Evolutionary conservation across 2,329 filamentous ascomycete genomes (phyloP), one percentile per base, ranked within the genome.

Genomic region (Diaporthe australafricana): DNA sequence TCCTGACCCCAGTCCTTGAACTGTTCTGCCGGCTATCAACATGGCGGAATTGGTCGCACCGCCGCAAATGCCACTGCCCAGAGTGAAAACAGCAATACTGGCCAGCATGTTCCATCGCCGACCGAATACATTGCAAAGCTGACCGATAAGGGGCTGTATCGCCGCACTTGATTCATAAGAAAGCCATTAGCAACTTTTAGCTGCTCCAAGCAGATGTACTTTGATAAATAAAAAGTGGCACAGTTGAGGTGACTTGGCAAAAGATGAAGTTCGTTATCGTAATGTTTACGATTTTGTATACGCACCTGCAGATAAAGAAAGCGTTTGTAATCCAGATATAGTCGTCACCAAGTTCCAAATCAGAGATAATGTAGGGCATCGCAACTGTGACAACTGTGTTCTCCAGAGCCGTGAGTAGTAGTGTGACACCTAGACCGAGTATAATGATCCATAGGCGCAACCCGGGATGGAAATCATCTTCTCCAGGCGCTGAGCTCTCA

Each of bases 21-120:
- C 75, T 0, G 72, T 78, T 1, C 82, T 77, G 8, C 81, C 83
- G 7, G 81, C 82, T 12, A 91, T 87, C 1, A 92, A 79, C 75
- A 84, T 83, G 0, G 75, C 75, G 0, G 79, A 81, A 4, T 74
- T 83, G 0, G 75, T 81, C 0, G 88, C 84, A 0, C 83, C 83
- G 1, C 87, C 88, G 42, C 81, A 84, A 2, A 91, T 80, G 0
- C 83, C 86, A 67, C 86, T 88, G 0, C 88, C 89, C 0, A 90
- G 74, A 0, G 80, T 81, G 71, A 89, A 89, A 1, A 88, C 73
- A 17, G 78, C 79, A 2, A 88, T 81, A 3, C 84, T 77, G 20
- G 77, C 57, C 0, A 87, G 77, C 22, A 80, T 79, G 22, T 82
- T 75, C 56, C 79, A 82, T 35, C 85, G 81, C 0, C 87, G 81